Conservation (phyloP, 345 rosid species). For the Pugionium cornutum region DNA sequence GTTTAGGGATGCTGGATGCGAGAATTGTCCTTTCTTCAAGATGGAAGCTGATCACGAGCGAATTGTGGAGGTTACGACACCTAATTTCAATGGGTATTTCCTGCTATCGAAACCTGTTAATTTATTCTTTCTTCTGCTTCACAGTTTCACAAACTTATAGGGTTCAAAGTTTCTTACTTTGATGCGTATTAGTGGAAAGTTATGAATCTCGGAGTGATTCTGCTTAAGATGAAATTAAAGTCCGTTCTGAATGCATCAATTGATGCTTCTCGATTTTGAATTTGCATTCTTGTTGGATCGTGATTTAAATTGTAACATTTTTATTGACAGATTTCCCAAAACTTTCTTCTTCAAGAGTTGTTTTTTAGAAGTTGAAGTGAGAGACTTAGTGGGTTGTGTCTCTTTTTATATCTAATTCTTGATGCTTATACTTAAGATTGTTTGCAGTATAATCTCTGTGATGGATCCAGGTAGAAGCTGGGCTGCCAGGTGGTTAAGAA, state of each 20-base stretch:
- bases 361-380: not conserved
- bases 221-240: not conserved
- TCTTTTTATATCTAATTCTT: not conserved
- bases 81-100: constrained; percentile 73
- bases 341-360: constrained; percentile 6
- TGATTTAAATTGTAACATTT: not conserved
- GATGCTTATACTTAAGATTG: constrained; percentile 19
- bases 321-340: constrained; percentile 9
- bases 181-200: not conserved
- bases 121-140: not conserved
- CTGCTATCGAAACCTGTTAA: not conserved
- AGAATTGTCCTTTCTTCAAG: too few relatives aligned
- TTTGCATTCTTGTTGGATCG: constrained; percentile 1
- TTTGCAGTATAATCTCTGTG: constrained; percentile 77
- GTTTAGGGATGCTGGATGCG: too few relatives aligned
- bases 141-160: constrained; percentile 5
- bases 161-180: constrained; percentile 1
- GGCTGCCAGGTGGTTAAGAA: constrained; percentile 98
- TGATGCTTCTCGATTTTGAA: constrained; percentile 9
- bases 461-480: constrained; percentile 95
- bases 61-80: too few relatives aligned
- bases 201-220: not conserved
- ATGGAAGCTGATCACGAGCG: too few relatives aligned
- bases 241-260: not conserved
- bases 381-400: not conserved